Conservation (phyloP, 2,329 filamentous ascomycete species). For the Penicillium decumbens region DNA sequence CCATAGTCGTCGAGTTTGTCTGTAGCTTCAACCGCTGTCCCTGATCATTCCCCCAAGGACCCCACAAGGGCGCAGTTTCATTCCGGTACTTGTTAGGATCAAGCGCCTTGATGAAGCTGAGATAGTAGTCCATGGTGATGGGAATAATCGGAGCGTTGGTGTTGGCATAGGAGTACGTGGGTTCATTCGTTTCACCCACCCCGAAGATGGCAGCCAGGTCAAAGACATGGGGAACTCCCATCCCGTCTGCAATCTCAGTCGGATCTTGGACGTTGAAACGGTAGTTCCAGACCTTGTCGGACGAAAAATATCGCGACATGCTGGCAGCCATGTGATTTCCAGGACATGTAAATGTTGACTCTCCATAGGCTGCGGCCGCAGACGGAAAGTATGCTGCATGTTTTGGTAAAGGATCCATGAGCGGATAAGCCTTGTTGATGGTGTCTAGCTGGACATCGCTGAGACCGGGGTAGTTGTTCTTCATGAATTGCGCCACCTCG, state of each 20-base stretch:
- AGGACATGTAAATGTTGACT: conserved; percentile 49
- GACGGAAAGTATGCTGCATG: conserved; percentile 38
- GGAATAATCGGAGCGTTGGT: conserved; percentile 24
- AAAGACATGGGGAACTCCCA: conserved; percentile 39
- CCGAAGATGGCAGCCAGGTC: conserved; percentile 30
- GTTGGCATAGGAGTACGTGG: conserved; percentile 28
- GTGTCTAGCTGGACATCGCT: conserved; percentile 44
- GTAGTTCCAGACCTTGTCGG: conserved; percentile 44
- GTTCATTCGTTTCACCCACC: conserved; percentile 9
- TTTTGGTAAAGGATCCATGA: conserved; percentile 27
- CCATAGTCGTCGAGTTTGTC: conserved; percentile 21
- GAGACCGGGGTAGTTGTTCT: conserved; percentile 54
- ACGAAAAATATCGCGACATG: conserved; percentile 22
- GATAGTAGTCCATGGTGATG: conserved; percentile 25
- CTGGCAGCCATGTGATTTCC: conserved; percentile 40
- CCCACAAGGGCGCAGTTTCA: conserved; percentile 17
- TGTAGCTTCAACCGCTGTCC: conserved; percentile 18
- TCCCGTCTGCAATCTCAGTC: conserved; percentile 32
- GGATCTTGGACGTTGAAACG: conserved; percentile 46
- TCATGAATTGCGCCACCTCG: conserved; percentile 52
- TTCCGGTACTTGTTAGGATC: conserved; percentile 20
- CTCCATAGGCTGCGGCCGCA: conserved; percentile 40
- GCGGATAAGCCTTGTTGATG: conserved; percentile 53
- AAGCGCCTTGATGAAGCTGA: conserved; percentile 23
- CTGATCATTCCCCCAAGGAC: conserved; percentile 11